These are phyloP conservation scores for Sphaerobolus stellatus DNA, from an alignment of 1,284 basidiomycete genomes.

Conservation along the genomic window DNA sequence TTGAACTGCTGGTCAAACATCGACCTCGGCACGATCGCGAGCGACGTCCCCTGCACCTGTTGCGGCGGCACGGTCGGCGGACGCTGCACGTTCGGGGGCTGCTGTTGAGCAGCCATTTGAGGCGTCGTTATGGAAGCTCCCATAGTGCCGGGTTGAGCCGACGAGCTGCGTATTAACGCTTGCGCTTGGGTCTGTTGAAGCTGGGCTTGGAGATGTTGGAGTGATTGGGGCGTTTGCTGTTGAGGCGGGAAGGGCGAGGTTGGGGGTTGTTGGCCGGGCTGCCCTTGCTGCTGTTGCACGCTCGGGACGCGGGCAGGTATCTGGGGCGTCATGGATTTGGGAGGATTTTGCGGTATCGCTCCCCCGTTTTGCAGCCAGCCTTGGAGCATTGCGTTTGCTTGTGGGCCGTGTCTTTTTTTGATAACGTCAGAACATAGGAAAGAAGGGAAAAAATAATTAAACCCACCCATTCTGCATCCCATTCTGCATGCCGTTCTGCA, in stretches of 20 bases:
- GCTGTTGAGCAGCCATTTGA: not conserved
- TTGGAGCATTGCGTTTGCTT: too few relatives aligned
- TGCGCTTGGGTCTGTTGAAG: constrained; percentile 1
- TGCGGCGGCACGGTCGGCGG: constrained; percentile 2
- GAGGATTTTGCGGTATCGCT: too few relatives aligned
- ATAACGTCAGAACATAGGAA: not conserved
- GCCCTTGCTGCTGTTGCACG: too few relatives aligned
- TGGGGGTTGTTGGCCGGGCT: too few relatives aligned
- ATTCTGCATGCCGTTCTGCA: not conserved
- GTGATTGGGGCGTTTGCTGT: not conserved
- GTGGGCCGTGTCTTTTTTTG: not conserved
- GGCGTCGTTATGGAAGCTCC: too few relatives aligned
- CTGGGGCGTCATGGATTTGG: too few relatives aligned
- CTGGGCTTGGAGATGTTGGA: constrained; percentile 8
- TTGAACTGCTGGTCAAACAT: not conserved
- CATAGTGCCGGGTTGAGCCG: too few relatives aligned
- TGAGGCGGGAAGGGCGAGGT: constrained; percentile 4
- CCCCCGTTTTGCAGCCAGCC: too few relatives aligned
- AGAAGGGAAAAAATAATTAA: constrained; percentile 11
- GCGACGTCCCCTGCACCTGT: constrained; percentile 3
- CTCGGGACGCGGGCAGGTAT: too few relatives aligned
- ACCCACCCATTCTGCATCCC: constrained; percentile 7
- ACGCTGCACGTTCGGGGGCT: not conserved
- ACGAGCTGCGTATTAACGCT: too few relatives aligned
- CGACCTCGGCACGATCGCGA: not conserved